These are phyloP conservation scores for Oryza brachyantha DNA, from an alignment of 176 grass and related monocot species.

Conservation along the genomic window DNA sequence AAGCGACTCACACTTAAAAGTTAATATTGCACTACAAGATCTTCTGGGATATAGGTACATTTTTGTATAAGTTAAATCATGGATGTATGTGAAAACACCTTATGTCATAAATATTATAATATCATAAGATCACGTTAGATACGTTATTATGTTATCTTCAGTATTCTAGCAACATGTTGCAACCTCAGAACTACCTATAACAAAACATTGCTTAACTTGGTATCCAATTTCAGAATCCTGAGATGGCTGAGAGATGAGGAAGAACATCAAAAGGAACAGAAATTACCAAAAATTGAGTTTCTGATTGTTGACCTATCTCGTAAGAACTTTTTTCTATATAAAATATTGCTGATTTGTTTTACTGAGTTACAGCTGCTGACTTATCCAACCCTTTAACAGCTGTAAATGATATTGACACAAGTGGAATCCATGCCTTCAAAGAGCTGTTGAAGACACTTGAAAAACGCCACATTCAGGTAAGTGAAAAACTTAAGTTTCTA, in stretches of 20 bases:
- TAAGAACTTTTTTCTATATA: conserved; percentile 41
- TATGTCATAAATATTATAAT: neutral
- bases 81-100: neutral
- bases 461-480: conserved; percentile 72
- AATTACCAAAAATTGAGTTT: conserved; percentile 40
- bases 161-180: neutral
- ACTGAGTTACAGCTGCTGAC: neutral
- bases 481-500: neutral
- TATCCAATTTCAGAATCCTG: conserved; percentile 61
- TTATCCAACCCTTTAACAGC: conserved; percentile 36
- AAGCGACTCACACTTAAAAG: neutral
- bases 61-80: neutral
- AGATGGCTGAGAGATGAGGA: conserved; percentile 92
- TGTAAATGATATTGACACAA: conserved; percentile 82
- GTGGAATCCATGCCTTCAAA: conserved; percentile 68
- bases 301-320: conserved; percentile 84
- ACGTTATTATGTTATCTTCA: neutral
- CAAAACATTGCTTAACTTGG: neutral
- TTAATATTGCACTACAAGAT: neutral
- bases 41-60: neutral
- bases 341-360: neutral
- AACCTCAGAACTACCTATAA: neutral
- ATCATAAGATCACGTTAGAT: neutral
- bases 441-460: conserved; percentile 48
- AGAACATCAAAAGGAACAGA: conserved; percentile 45